Conservation (phyloP, 345 rosid genomes). For the Physaria fendleri region DNA sequence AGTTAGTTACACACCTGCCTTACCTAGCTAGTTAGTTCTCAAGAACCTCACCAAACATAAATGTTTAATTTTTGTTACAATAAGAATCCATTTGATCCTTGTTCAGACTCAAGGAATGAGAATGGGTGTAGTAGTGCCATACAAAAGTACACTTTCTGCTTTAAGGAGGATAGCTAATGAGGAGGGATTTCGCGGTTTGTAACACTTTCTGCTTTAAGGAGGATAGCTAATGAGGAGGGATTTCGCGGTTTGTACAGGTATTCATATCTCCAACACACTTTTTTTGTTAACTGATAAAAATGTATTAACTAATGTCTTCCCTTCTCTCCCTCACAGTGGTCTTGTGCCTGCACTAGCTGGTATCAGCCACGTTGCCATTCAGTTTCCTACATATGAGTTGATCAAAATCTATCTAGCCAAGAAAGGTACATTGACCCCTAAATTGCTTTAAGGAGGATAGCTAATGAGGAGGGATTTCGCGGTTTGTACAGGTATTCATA, state of each 20-base stretch:
- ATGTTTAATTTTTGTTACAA: neutral
- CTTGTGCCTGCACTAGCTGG: conserved; percentile 89
- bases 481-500: conserved; percentile 69
- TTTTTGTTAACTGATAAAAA: neutral
- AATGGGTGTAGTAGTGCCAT: conserved; percentile 53
- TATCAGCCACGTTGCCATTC: conserved; percentile 89
- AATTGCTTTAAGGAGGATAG: conserved; percentile 64
- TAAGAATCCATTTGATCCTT: neutral
- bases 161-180: conserved; percentile 68
- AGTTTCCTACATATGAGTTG: conserved; percentile 75
- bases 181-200: no score
- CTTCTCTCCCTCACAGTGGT: conserved; percentile 46
- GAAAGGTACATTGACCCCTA: conserved; percentile 34
- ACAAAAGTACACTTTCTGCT: conserved; percentile 68
- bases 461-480: conserved; percentile 72
- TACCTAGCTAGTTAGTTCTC: neutral
- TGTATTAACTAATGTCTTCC: neutral
- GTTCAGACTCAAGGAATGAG: conserved; percentile 78
- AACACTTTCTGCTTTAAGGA: no score
- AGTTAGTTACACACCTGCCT: neutral
- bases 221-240: conserved; percentile 77
- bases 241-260: conserved; percentile 86
- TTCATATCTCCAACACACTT: neutral
- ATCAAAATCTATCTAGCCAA: conserved; percentile 61
- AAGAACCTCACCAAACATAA: neutral